These are phyloP conservation scores for Quercus parvula DNA, from an alignment of 306 rosid genomes.

Conservation along the genomic window DNA sequence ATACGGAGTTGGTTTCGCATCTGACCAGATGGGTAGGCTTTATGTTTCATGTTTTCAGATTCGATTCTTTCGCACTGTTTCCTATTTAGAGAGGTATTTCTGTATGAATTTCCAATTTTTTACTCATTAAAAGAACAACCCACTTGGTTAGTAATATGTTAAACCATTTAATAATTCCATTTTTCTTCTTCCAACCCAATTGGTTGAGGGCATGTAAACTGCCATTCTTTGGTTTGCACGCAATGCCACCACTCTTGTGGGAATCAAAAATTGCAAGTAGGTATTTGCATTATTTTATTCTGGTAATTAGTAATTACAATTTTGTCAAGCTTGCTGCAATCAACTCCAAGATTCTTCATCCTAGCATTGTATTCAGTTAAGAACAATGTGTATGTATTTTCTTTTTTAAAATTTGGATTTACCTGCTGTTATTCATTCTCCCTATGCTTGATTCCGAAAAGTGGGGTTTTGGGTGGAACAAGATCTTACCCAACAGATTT, in stretches of 20 bases:
- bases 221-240: conserved; percentile 58
- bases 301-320: conserved; percentile 43
- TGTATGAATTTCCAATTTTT: conserved; percentile 25
- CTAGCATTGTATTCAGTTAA: conserved; percentile 45
- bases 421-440: conserved; percentile 47
- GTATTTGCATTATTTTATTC: conserved; percentile 50
- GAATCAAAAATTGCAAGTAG: conserved; percentile 80
- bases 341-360: conserved; percentile 44
- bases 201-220: conserved; percentile 53
- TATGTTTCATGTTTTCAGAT: conserved; percentile 44
- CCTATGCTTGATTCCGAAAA: conserved; percentile 50
- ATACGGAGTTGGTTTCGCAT: conserved; percentile 63
- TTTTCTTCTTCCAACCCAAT: conserved; percentile 39
- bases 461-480: conserved; percentile 81
- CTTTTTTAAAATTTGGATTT: conserved; percentile 56
- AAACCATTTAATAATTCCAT: conserved; percentile 27
- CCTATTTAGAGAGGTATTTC: conserved; percentile 50
- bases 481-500: conserved; percentile 70
- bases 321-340: conserved; percentile 61
- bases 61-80: conserved; percentile 38
- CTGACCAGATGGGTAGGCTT: conserved; percentile 83
- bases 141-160: conserved; percentile 29
- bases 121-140: conserved; percentile 12
- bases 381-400: conserved; percentile 40
- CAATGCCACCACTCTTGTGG: conserved; percentile 62